A percentile compares a stretch with the other conserved stretches of the same genome.
phyloP scores from a whole-genome alignment of 108 stramenopile genomes.

The Aurantiochytrium sp. region DNA sequence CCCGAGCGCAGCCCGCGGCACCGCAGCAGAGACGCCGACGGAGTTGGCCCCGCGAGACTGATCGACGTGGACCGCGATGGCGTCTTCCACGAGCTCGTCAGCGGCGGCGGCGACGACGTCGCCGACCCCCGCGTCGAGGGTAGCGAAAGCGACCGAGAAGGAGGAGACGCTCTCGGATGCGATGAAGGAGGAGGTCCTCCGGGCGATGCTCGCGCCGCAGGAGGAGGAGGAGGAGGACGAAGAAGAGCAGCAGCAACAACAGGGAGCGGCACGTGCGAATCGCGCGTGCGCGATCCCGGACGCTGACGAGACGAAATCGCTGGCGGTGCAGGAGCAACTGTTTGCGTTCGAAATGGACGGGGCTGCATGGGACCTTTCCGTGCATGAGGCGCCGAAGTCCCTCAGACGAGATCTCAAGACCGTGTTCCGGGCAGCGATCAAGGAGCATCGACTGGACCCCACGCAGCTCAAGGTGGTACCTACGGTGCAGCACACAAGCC shows the following conservation, averaged over 20 bases:
- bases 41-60: too few relatives aligned
- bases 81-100: not conserved
- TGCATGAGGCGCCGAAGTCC: not conserved
- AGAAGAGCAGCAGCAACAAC: not conserved
- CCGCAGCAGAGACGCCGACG: too few relatives aligned
- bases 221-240: not conserved
- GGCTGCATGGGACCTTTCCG: not conserved
- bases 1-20: too few relatives aligned
- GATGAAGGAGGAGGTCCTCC: not conserved
- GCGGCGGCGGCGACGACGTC: not conserved
- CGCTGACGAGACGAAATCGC: not conserved
- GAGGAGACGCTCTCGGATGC: not conserved
- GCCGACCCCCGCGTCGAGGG: not conserved
- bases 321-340: not conserved
- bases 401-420: not conserved
- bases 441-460: not conserved
- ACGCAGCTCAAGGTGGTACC: not conserved
- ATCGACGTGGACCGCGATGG: too few relatives aligned
- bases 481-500: not conserved
- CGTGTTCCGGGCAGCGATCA: not conserved
- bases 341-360: not conserved
- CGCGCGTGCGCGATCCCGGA: not conserved
- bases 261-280: not conserved
- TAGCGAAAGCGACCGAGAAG: not conserved
- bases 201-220: not conserved